Base-by-base conservation (phyloP, 169 alveolate species). In the Cryptosporidium sp. region DNA sequence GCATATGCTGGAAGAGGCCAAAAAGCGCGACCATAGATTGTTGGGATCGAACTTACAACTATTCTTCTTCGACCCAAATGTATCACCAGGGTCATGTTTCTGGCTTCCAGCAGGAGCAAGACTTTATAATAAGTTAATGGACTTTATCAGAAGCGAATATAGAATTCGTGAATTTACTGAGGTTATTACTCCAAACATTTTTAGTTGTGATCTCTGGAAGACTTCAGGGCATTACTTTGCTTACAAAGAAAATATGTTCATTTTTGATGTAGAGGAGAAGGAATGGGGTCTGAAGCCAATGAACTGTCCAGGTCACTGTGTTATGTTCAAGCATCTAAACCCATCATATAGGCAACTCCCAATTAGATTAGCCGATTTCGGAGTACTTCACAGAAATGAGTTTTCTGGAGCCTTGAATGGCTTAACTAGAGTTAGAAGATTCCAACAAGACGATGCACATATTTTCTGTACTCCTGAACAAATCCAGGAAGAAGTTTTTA, bases 301-400 rank as follows among this genome's bases (percentile, higher is more conserved):
- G 99, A 99, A 99, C 93, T 99, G 99, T 91, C 99, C 99, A 1
- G 99, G 99, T 4, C 99, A 98, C 92, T 97, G 99, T 92, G 70
- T 93, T 62, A 95, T 98, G 97, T 97, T 96, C 91, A 97, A 96
- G 85, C 97, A 95, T 84, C 84, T 95, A 35, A 93, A 93, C 37
- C 95, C 98, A 39, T 95, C 99, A 16, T 98, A 97, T 93, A 95
- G 97, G 93, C 99, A 98, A 91, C 95, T 98, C 59, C 99, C 99
- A 2, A 65, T 98, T 33, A 97, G 99, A 92, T 93, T 97, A 92
- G 99, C 99, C 8, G 99, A 98, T 86, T 99, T 99, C 91, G 99
- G 99, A 0, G 99, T 98, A 16, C 94, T 99, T 39, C 99, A 98
- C 91, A 95, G 99, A 92, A 98, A 98, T 91, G 99, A 99, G 95